Evolutionary conservation across 1,284 basidiomycete genomes (phyloP).

Genomic region (Ceratobasidium sp.): DNA sequence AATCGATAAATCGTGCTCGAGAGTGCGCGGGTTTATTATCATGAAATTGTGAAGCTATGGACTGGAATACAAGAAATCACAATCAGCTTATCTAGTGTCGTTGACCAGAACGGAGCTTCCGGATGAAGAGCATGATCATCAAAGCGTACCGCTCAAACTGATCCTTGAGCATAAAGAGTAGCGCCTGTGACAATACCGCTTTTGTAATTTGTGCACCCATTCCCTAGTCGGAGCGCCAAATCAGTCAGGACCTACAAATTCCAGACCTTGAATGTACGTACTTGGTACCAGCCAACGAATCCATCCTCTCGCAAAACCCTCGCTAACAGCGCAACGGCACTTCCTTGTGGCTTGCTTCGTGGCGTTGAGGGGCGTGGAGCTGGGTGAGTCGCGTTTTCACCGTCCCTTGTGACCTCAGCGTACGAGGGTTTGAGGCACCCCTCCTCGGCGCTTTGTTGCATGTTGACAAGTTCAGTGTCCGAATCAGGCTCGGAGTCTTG

Average conservation of each 20-base stretch:
- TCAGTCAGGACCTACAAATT: neutral
- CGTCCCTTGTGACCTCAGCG: constrained; percentile 32
- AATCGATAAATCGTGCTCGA: neutral
- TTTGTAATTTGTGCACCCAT: constrained; percentile 93
- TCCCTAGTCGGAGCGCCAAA: constrained; percentile 66
- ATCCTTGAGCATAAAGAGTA: constrained; percentile 86
- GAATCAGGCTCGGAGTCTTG: constrained; percentile 51
- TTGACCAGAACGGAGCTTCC: constrained; percentile 22
- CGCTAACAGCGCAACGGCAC: constrained; percentile 82
- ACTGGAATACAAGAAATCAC: constrained; percentile 5
- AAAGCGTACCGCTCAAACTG: constrained; percentile 85
- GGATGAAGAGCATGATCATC: constrained; percentile 68
- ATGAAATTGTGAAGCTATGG: neutral
- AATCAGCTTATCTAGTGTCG: constrained; percentile 11
- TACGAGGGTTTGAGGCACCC: constrained; percentile 57
- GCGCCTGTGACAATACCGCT: constrained; percentile 86
- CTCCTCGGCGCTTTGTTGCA: constrained; percentile 64
- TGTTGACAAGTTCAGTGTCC: constrained; percentile 57
- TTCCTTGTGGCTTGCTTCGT: constrained; percentile 67
- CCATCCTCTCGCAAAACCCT: constrained; percentile 84
- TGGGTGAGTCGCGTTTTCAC: constrained; percentile 39
- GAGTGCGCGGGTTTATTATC: neutral
- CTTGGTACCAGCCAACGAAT: constrained; percentile 95
- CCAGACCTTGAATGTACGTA: constrained; percentile 66
- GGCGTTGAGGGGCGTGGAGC: constrained; percentile 4